Conservation (phyloP, 768 basidiomycete genomes). For the Mycena polygramma region DNA sequence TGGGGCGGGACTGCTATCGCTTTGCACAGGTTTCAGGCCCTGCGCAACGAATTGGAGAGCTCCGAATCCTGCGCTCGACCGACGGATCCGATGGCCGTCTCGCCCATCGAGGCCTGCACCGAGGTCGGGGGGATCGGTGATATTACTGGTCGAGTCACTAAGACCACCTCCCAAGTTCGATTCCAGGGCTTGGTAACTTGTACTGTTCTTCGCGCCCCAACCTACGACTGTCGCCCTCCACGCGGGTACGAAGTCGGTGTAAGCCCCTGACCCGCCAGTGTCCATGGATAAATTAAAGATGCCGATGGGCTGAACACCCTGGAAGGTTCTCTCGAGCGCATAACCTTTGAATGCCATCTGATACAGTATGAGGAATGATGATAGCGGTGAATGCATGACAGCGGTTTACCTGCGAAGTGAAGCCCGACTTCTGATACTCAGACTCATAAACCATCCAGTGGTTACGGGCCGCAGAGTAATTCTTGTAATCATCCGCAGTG, state of each 20-base stretch:
- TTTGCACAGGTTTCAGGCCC: background rate
- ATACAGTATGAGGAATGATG: background rate
- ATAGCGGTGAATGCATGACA: background rate
- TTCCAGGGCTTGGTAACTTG: too few relatives aligned
- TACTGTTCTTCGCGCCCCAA: background rate
- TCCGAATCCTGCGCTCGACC: background rate
- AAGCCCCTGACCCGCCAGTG: background rate
- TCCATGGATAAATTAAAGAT: constrained; percentile 21
- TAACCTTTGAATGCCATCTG: background rate
- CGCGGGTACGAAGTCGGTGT: background rate
- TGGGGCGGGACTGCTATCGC: background rate
- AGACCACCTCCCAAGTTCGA: background rate
- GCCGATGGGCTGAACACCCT: background rate
- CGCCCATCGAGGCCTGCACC: background rate
- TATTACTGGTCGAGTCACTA: background rate
- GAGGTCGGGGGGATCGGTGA: background rate
- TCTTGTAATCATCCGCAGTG: constrained; percentile 8
- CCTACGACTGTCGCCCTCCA: constrained; percentile 17
- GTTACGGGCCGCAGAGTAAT: background rate
- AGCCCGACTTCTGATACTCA: too few relatives aligned
- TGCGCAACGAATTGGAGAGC: constrained; percentile 9
- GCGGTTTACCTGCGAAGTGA: background rate
- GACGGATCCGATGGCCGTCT: background rate
- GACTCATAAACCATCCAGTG: background rate
- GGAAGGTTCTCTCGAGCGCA: background rate